Evolutionary conservation across 306 rosid genomes (phyloP), one percentile per base, ranked within the genome.

Genomic region (Oxytropis ochrocephala): DNA sequence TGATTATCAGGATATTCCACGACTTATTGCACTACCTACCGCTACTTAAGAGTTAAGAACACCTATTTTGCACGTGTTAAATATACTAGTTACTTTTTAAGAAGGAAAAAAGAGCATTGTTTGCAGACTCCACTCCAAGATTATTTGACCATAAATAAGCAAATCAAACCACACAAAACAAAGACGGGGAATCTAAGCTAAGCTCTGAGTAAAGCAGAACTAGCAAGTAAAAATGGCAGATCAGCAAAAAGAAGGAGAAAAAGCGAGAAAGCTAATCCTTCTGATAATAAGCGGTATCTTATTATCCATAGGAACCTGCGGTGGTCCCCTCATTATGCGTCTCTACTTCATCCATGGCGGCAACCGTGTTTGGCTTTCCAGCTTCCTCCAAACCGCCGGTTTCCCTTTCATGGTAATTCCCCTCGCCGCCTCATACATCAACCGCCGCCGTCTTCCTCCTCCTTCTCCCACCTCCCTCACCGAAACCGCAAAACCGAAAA

Each of bases 341-440:
- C 89, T 91, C 62, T 91, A 91, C 79, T 91, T 83, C 84, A 2
- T 89, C 69, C 89, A 84, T 27, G 96, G 97, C 48, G 93, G 97
- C 62, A 47, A 84, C 0, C 85, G 96, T 0, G 79, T 89, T 14
- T 87, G 96, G 95, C 87, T 91, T 5, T 85, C 90, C 0, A 55
- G 85, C 82, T 81, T 57, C 70, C 94, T 91, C 6, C 57, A 87
- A 69, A 85, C 96, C 41, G 89, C 78, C 5, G 95, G 89, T 42
- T 91, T 83, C 73, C 97, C 97, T 1, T 0, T 91, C 68, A 71
- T 89, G 46, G 24, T 91, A 10, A 0, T 82, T 21, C 96, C 94
- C 8, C 78, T 89, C 9, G 3, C 49, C 39, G 1, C 76, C 42
- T 53, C 76, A 5, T 85, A 82, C 81, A 1, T 69, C 75, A 82